A percentile compares a stretch with the other conserved stretches of the same genome.
Conservation (phyloP, 2,329 filamentous ascomycete genomes). For the Fusarium sp. region DNA sequence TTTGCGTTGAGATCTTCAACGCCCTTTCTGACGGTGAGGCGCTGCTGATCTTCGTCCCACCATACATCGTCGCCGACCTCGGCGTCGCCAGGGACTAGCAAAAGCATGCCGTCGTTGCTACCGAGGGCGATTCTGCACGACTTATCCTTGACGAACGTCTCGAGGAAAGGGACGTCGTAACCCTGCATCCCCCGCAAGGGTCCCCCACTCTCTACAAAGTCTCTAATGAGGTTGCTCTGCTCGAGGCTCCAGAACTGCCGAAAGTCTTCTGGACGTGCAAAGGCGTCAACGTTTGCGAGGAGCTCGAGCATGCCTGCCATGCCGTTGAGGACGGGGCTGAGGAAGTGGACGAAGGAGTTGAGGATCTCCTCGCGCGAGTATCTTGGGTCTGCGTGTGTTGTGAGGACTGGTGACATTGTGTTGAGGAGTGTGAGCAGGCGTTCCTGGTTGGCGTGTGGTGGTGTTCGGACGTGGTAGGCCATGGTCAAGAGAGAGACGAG, state of each 20-base stretch:
- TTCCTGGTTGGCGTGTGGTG: constrained; percentile 43
- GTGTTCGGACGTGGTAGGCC: constrained; percentile 49
- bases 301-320: constrained; percentile 52
- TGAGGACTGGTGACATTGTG: constrained; percentile 48
- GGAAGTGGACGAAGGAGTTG: constrained; percentile 50
- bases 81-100: constrained; percentile 47
- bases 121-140: constrained; percentile 47
- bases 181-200: constrained; percentile 43
- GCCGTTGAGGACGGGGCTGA: constrained; percentile 52
- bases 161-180: constrained; percentile 46
- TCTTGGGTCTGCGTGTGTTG: constrained; percentile 13
- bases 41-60: constrained; percentile 39
- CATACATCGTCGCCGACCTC: constrained; percentile 48
- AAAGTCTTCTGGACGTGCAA: constrained; percentile 51
- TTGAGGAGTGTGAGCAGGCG: constrained; percentile 53
- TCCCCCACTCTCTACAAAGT: constrained; percentile 49
- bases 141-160: constrained; percentile 44
- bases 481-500: constrained; percentile 53
- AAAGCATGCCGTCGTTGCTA: constrained; percentile 43
- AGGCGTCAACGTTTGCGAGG: constrained; percentile 50
- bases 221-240: constrained; percentile 51
- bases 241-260: constrained; percentile 53
- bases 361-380: constrained; percentile 48
- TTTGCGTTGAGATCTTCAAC: constrained; percentile 31
- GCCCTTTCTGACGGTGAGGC: constrained; percentile 40